phyloP scores from a whole-genome alignment of 129 eudicot species.

The Helianthus tuberosus region DNA sequence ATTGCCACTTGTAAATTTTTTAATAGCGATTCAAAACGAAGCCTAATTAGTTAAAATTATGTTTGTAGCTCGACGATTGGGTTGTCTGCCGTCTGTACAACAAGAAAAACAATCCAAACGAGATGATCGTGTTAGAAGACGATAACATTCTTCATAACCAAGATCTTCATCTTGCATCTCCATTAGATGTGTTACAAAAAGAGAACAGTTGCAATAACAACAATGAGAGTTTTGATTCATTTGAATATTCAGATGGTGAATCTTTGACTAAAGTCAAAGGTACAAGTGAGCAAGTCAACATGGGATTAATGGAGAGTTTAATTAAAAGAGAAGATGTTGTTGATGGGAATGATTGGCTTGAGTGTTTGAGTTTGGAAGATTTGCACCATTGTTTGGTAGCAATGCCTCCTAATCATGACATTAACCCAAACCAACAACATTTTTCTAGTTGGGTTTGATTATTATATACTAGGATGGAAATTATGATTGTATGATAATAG shows the following conservation, averaged over 20 bases:
- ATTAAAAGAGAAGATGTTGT: constrained; percentile 4
- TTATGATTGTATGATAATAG: not conserved
- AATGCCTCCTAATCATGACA: constrained; percentile 37
- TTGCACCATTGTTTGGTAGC: constrained; percentile 27
- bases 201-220: constrained; percentile 18
- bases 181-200: not conserved
- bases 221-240: constrained; percentile 20
- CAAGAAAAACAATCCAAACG: constrained; percentile 37
- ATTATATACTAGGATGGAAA: constrained; percentile 8
- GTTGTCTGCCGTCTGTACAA: constrained; percentile 39
- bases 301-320: not conserved
- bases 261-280: no score
- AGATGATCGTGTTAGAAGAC: constrained; percentile 5
- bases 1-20: no score
- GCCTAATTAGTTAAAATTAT: not conserved
- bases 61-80: constrained; percentile 37
- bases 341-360: constrained; percentile 31
- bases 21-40: not conserved
- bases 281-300: constrained; percentile 13
- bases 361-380: constrained; percentile 36
- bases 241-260: constrained; percentile 33
- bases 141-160: not conserved
- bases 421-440: constrained; percentile 13
- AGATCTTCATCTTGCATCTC: not conserved
- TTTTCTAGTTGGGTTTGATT: constrained; percentile 12